Conservation (phyloP, 2,329 filamentous ascomycete species). For the Trichoderma breve region DNA sequence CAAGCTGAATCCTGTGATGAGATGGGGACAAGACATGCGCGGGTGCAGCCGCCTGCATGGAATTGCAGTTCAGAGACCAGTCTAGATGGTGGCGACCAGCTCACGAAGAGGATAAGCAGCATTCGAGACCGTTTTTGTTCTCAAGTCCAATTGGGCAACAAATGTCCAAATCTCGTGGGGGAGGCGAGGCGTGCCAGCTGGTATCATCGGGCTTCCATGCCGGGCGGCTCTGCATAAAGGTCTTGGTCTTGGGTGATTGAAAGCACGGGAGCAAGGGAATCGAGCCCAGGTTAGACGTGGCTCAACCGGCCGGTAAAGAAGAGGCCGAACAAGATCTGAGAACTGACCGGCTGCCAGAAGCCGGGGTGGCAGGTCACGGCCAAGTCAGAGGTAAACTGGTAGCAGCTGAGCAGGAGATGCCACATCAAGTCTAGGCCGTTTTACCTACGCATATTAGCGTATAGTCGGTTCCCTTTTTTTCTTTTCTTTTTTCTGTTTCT, state of each 20-base stretch:
- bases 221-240: not conserved
- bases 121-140: not conserved
- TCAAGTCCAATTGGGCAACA: not conserved
- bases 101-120: not conserved
- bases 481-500: not conserved
- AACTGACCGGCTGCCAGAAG: constrained; percentile 15
- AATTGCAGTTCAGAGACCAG: constrained; percentile 1
- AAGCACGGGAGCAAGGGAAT: not conserved
- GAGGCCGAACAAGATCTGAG: constrained; percentile 24
- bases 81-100: constrained; percentile 4
- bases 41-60: not conserved
- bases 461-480: not conserved
- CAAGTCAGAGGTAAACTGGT: constrained; percentile 20
- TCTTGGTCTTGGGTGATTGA: not conserved
- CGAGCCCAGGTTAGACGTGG: not conserved
- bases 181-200: not conserved
- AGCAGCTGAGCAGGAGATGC: not conserved
- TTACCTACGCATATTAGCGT: constrained; percentile 21
- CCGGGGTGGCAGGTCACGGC: not conserved
- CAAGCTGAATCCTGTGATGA: not conserved
- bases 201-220: not conserved
- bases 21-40: not conserved
- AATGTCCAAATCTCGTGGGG: not conserved
- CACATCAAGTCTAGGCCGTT: not conserved
- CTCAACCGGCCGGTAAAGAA: constrained; percentile 18